Evolutionary conservation across 306 rosid species (phyloP), one percentile per base, ranked within the genome.

Genomic region (Cucumis melo): DNA sequence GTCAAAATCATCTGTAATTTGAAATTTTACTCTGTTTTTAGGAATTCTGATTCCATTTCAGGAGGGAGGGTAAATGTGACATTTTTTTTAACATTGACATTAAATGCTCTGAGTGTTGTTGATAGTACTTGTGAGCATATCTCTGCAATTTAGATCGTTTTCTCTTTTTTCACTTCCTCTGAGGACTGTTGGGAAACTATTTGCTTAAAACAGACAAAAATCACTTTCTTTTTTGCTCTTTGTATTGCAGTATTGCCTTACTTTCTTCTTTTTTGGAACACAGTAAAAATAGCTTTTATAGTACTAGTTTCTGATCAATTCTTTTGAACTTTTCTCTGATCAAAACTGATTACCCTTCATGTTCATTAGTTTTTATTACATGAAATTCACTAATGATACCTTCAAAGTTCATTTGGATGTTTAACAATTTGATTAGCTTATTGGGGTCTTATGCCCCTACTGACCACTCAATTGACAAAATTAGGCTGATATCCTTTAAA

Each of bases 81-180:
- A 7, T 73, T 93, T 10, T 93, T 10, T 83, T 89, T 5, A 91
- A 83, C 54, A 36, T 39, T 24, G 61, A 27, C 61, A 73, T 51
- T 73, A 73, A 73, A 73, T 73, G 76, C 59, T 50, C 44, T 75
- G 68, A n/a, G 78, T 57, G 41, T 76, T 61, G 57, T 21, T 76
- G 23, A 59, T 44, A 5, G 79, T 76, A 76, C 71, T 76, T 24
- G 10, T 41, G 20, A 76, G 66, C 79, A 57, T 61, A 76, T 76
- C 79, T 76, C 79, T 59, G 79, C 38, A 21, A 73, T 76, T 17
- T 46, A 15, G 70, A 76, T 76, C 42, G 20, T 58, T 75, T 76
- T 76, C 23, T 76, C 12, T 60, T 41, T 42, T 59, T 75, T 58
- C 14, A 23, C 55, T 38, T 11, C 20, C 65, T 34, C 65, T 74